Conservation (phyloP, 1,284 basidiomycete genomes). For the Ustilago shanxiensis region DNA sequence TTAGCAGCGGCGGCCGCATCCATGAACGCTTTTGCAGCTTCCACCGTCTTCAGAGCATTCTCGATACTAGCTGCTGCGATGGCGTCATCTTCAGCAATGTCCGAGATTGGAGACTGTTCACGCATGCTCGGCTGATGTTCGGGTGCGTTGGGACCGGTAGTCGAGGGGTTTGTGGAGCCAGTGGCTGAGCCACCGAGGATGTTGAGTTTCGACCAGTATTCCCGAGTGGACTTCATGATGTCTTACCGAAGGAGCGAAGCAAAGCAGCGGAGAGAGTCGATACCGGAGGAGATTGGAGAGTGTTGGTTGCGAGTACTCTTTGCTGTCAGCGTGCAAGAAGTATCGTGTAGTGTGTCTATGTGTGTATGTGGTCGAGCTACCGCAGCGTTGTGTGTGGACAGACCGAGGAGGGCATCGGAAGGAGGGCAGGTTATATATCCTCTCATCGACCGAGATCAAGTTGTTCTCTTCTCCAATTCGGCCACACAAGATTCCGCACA, state of each 20-base stretch:
- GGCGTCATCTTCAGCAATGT: slow-evolving; percentile 20
- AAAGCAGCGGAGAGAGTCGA: too few relatives aligned
- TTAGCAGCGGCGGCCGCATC: neutral
- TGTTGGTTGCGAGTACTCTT: too few relatives aligned
- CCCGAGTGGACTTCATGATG: too few relatives aligned
- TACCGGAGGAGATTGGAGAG: too few relatives aligned
- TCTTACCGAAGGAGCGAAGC: too few relatives aligned
- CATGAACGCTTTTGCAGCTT: neutral
- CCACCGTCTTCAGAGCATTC: neutral
- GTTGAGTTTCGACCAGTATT: too few relatives aligned
- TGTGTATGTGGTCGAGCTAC: neutral
- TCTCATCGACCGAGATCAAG: neutral
- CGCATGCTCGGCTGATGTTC: neutral
- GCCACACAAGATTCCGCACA: neutral
- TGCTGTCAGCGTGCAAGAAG: neutral
- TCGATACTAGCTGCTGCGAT: neutral
- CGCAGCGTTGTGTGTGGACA: neutral
- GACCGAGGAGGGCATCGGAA: neutral
- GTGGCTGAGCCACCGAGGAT: neutral
- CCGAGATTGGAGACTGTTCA: slow-evolving; percentile 23
- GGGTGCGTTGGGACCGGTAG: neutral
- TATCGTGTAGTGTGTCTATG: neutral
- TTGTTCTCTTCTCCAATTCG: neutral
- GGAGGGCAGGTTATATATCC: slow-evolving; percentile 15
- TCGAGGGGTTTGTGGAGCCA: neutral